A percentile compares a stretch with the other conserved stretches of the same genome.
Evolutionary conservation across 1,139 yeast genomes (phyloP).

Genomic region (Pneumocystis wakefieldiae): DNA sequence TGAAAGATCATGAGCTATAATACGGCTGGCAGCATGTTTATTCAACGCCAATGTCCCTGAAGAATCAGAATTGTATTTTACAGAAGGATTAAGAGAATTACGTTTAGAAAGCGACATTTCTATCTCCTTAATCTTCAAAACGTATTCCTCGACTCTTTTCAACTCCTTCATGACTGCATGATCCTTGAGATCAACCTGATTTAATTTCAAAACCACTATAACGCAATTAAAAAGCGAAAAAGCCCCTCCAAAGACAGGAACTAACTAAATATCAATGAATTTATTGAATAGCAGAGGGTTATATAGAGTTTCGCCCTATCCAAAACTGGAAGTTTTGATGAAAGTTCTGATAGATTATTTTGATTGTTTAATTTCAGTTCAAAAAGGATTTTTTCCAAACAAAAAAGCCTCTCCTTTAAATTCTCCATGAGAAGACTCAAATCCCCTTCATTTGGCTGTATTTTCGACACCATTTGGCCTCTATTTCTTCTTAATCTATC

Average conservation of each 20-base stretch:
- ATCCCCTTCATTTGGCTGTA: neutral
- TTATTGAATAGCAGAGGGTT: neutral
- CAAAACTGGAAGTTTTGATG: neutral
- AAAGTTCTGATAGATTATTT: neutral
- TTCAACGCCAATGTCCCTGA: neutral
- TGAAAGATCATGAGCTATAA: neutral
- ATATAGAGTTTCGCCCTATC: neutral
- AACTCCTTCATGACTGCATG: neutral
- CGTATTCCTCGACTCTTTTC: neutral
- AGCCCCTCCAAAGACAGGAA: neutral
- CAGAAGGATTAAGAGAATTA: neutral
- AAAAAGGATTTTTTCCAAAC: neutral
- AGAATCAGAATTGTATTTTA: neutral
- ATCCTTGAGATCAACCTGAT: neutral
- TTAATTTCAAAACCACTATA: neutral
- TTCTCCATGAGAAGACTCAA: neutral
- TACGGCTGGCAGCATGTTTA: neutral
- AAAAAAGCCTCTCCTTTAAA: neutral
- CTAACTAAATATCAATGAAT: neutral
- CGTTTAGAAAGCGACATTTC: neutral
- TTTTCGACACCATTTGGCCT: neutral
- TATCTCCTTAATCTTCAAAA: neutral
- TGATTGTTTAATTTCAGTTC: neutral
- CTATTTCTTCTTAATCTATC: too few relatives aligned
- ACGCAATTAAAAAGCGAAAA: neutral